Conservation (phyloP, 169 alveolate genomes). For the Cryptosporidium sp. region DNA sequence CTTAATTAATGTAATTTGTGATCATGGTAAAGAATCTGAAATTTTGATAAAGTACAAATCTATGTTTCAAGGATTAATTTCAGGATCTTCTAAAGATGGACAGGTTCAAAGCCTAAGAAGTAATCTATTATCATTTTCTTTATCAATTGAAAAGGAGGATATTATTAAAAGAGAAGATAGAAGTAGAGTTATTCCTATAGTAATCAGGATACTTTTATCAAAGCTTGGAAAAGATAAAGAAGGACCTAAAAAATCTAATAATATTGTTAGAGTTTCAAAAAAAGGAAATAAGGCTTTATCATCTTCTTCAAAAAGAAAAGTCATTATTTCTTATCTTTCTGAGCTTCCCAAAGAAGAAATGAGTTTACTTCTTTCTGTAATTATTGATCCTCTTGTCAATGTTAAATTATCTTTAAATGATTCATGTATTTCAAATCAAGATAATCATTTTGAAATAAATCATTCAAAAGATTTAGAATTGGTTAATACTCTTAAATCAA, state of each 20-base stretch:
- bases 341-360: constrained; percentile 57
- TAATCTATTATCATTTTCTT: constrained; percentile 25
- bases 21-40: not conserved
- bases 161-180: constrained; percentile 19
- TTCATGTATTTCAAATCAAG: not conserved
- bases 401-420: not conserved
- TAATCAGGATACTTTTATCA: constrained; percentile 36
- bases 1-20: constrained; percentile 17
- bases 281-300: constrained; percentile 36
- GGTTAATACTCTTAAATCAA: not conserved
- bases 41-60: not conserved
- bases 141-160: constrained; percentile 29
- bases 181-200: constrained; percentile 15
- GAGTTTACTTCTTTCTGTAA: constrained; percentile 23
- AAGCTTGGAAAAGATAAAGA: constrained; percentile 35
- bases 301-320: constrained; percentile 5
- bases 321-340: constrained; percentile 47
- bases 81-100: constrained; percentile 11
- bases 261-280: constrained; percentile 8
- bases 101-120: constrained; percentile 31
- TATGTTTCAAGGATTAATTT: constrained; percentile 24
- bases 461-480: not conserved
- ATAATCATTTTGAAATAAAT: too few relatives aligned
- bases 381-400: constrained; percentile 47
- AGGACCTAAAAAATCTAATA: constrained; percentile 16